These are phyloP conservation scores for Cutaneotrichosporon curvatum DNA, from an alignment of 1,284 basidiomycete species.

Conservation along the genomic window DNA sequence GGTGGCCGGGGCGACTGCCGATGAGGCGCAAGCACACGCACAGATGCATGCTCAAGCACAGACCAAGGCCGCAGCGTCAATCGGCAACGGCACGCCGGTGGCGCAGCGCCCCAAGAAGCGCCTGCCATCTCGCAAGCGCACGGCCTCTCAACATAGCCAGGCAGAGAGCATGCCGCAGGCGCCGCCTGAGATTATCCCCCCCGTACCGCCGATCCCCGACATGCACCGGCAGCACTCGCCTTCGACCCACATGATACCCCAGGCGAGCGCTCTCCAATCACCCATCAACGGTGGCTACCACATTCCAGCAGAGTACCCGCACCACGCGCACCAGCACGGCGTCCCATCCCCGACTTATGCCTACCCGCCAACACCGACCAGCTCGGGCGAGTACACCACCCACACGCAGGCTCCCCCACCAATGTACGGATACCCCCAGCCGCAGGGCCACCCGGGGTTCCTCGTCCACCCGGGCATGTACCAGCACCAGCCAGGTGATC, in stretches of 20 bases:
- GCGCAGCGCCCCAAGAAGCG: slow-evolving; percentile 14
- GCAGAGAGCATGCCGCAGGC: background rate
- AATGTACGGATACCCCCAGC: slow-evolving; percentile 24
- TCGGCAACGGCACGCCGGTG: slow-evolving; percentile 33
- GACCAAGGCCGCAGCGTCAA: slow-evolving; percentile 19
- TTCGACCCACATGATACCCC: slow-evolving; percentile 14
- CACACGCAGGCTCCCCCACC: background rate
- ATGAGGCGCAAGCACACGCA: slow-evolving; percentile 13
- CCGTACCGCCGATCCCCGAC: slow-evolving; percentile 36
- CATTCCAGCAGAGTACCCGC: slow-evolving; percentile 30
- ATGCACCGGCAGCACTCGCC: slow-evolving; percentile 31
- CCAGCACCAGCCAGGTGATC: slow-evolving; percentile 13
- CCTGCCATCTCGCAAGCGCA: slow-evolving; percentile 33
- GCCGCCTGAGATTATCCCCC: slow-evolving; percentile 27
- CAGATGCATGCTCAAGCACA: slow-evolving; percentile 21
- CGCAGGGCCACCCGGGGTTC: slow-evolving; percentile 12
- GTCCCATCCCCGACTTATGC: slow-evolving; percentile 15
- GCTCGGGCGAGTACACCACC: slow-evolving; percentile 7
- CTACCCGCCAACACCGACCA: slow-evolving; percentile 17
- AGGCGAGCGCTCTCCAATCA: slow-evolving; percentile 22
- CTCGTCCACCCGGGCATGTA: slow-evolving; percentile 17
- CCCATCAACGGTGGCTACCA: slow-evolving; percentile 32
- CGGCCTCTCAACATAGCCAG: slow-evolving; percentile 20
- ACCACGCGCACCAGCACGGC: slow-evolving; percentile 16
- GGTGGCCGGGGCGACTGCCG: slow-evolving; percentile 15